Evolutionary conservation across 257 asterid genomes (phyloP).

Genomic region (Ocimum tenuiflorum): DNA sequence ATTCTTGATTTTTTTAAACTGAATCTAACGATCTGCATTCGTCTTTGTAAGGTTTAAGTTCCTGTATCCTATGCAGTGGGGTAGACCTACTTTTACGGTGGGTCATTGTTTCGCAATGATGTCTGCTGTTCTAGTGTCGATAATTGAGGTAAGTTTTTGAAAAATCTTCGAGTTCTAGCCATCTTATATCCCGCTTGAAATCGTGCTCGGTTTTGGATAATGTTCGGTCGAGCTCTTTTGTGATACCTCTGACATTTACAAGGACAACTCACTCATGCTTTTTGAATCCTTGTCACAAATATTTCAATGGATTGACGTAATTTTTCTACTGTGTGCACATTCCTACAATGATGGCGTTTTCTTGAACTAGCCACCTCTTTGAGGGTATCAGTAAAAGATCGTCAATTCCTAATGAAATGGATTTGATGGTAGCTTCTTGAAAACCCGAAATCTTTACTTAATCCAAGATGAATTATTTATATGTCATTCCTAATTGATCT

Average conservation of each 20-base stretch:
- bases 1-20: background rate
- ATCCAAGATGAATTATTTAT: too few relatives aligned
- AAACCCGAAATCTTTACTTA: too few relatives aligned
- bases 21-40: constrained; percentile 10
- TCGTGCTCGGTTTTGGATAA: background rate
- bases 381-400: too few relatives aligned
- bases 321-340: too few relatives aligned
- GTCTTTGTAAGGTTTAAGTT: constrained; percentile 57
- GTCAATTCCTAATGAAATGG: too few relatives aligned
- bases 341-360: too few relatives aligned
- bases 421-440: too few relatives aligned
- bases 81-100: constrained; percentile 79
- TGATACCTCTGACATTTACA: background rate
- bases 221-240: background rate
- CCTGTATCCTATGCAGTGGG: constrained; percentile 95
- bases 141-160: constrained; percentile 67
- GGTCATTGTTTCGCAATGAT: constrained; percentile 90
- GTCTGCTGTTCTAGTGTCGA: constrained; percentile 93
- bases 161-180: background rate
- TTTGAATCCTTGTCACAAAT: too few relatives aligned
- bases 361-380: too few relatives aligned
- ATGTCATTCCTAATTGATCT: too few relatives aligned
- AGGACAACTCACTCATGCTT: too few relatives aligned
- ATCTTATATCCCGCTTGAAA: background rate
- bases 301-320: too few relatives aligned